Evolutionary conservation across 176 grass and related monocot species (phyloP).

Genomic region (Zoysia pacifica): DNA sequence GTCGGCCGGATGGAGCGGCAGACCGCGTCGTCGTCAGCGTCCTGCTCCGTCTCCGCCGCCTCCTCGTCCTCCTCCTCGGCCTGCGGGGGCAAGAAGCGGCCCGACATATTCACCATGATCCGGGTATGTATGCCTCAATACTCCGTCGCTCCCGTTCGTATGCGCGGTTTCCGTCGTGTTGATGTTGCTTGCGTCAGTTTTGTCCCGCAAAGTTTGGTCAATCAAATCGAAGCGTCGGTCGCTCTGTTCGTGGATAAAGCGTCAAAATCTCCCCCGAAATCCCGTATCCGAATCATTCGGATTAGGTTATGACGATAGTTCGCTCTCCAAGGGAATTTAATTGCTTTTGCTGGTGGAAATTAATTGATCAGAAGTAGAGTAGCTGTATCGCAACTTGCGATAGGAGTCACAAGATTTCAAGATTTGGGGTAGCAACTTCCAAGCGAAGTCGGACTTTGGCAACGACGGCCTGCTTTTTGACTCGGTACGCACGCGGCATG

Average conservation of each 20-base stretch:
- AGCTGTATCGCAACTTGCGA: constrained; percentile 20
- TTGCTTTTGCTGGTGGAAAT: not conserved
- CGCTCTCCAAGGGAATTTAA: not conserved
- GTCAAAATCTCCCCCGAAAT: too few species aligned
- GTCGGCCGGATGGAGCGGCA: constrained; percentile 58
- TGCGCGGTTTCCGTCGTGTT: not conserved
- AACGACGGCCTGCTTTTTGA: constrained; percentile 44
- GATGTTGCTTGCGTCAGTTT: not conserved
- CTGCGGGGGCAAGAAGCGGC: constrained; percentile 45
- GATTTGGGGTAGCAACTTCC: constrained; percentile 36
- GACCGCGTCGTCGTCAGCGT: constrained; percentile 51
- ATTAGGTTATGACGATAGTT: not conserved
- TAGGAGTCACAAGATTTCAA: constrained; percentile 40
- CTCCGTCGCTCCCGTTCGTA: not conserved
- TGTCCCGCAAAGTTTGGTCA: not conserved
- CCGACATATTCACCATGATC: constrained; percentile 57
- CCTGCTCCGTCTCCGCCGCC: constrained; percentile 40
- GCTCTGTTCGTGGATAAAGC: not conserved
- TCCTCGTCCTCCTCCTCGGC: constrained; percentile 9
- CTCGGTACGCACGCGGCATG: constrained; percentile 29
- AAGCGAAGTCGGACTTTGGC: constrained; percentile 54
- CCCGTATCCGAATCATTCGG: not conserved
- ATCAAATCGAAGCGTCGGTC: not conserved
- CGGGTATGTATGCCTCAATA: constrained; percentile 36
- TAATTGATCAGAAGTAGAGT: not conserved